Conservation (phyloP, 768 basidiomycete species). For the Naematelia aurantialba region DNA sequence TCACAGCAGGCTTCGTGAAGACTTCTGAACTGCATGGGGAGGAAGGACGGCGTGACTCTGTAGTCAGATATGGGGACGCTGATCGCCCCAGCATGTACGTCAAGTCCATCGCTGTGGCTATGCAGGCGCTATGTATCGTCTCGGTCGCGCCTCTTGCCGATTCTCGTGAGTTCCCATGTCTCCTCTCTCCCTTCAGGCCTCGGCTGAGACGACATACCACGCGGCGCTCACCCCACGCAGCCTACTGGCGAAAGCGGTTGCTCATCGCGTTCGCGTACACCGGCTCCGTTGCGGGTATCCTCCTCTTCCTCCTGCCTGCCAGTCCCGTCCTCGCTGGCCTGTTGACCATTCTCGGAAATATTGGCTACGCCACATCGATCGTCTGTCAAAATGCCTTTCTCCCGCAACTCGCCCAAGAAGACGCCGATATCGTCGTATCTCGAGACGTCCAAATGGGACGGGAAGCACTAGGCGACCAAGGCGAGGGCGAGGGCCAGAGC, state of each 20-base stretch:
- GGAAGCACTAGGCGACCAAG: not conserved
- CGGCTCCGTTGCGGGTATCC: slow-evolving; percentile 65
- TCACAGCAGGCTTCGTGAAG: not conserved
- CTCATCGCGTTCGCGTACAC: slow-evolving; percentile 69
- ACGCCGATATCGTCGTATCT: slow-evolving; percentile 48
- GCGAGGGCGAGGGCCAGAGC: slow-evolving; percentile 7
- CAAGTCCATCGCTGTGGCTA: slow-evolving; percentile 78
- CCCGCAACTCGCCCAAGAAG: slow-evolving; percentile 65
- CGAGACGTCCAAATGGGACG: slow-evolving; percentile 17
- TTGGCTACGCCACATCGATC: slow-evolving; percentile 76
- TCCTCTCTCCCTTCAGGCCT: too few relatives aligned
- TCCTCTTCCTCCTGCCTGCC: slow-evolving; percentile 68
- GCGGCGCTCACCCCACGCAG: too few relatives aligned
- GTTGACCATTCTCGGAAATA: slow-evolving; percentile 73
- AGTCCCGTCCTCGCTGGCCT: slow-evolving; percentile 70
- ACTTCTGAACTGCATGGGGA: not conserved
- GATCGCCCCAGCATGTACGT: slow-evolving; percentile 65
- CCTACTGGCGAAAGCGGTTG: slow-evolving; percentile 69
- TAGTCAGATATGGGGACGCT: not conserved
- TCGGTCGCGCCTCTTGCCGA: slow-evolving; percentile 91
- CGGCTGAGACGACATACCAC: too few relatives aligned
- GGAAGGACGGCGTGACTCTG: slow-evolving; percentile 14
- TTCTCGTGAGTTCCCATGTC: slow-evolving; percentile 60
- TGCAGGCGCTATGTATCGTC: slow-evolving; percentile 91
- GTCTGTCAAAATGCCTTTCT: slow-evolving; percentile 91